phyloP scores from a whole-genome alignment of 495 filamentous ascomycete species.

The Chlorociboria aeruginascens region DNA sequence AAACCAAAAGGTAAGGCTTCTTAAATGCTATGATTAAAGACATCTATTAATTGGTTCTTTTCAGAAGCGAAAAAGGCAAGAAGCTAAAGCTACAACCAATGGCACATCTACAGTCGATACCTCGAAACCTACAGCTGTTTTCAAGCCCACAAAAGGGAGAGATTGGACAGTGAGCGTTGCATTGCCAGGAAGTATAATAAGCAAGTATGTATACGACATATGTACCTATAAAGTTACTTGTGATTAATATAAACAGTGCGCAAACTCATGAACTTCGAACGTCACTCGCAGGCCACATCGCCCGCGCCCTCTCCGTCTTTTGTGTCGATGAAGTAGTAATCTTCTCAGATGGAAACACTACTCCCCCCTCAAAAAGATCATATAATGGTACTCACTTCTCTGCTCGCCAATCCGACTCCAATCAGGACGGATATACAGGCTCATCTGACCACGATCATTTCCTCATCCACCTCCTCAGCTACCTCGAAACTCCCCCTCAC shows the following conservation, averaged over 20 bases:
- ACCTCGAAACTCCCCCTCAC: conserved; percentile 65
- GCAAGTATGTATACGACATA: conserved; percentile 34
- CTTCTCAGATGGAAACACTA: conserved; percentile 46
- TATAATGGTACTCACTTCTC: conserved; percentile 12
- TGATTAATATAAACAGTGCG: conserved; percentile 25
- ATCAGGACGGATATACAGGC: conserved; percentile 45
- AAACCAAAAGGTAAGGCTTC: conserved; percentile 14
- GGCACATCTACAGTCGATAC: conserved; percentile 27
- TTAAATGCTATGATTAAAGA: neutral
- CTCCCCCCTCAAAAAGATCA: conserved; percentile 2
- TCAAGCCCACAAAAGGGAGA: conserved; percentile 33
- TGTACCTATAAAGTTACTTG: neutral
- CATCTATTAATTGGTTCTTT: neutral
- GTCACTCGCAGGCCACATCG: conserved; percentile 51
- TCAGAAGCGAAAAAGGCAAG: conserved; percentile 21
- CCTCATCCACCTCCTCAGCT: conserved; percentile 57
- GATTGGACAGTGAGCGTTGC: conserved; percentile 44
- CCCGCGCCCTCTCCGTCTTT: conserved; percentile 62
- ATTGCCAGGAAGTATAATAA: conserved; percentile 45
- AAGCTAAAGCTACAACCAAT: conserved; percentile 10
- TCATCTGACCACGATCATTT: conserved; percentile 56
- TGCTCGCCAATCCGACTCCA: conserved; percentile 27
- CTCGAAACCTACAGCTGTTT: conserved; percentile 45
- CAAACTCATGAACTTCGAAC: conserved; percentile 54
- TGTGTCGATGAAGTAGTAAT: conserved; percentile 68